Evolutionary conservation across 495 filamentous ascomycete genomes (phyloP).

Genomic region (Aspergillus incahuasiensis): DNA sequence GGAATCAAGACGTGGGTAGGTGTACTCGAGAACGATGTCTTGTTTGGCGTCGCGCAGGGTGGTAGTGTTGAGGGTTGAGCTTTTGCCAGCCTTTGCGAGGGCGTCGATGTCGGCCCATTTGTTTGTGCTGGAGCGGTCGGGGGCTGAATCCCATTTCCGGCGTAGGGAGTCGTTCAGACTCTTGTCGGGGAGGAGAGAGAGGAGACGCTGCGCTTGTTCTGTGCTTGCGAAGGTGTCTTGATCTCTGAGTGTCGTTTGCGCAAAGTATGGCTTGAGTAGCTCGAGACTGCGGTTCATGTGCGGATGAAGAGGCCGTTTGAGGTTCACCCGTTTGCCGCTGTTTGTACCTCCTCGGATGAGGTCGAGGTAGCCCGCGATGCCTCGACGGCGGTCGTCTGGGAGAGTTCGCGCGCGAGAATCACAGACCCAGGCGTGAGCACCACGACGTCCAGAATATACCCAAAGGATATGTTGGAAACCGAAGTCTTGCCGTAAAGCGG

Average conservation of each 20-base stretch:
- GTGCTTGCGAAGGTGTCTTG: constrained; percentile 79
- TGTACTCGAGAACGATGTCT: constrained; percentile 93
- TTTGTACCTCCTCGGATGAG: constrained; percentile 77
- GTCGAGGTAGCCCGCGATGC: constrained; percentile 83
- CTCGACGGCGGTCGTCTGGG: constrained; percentile 76
- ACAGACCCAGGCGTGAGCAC: constrained; percentile 98
- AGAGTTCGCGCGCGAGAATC: constrained; percentile 78
- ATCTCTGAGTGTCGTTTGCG: constrained; percentile 67
- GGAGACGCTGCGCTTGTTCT: constrained; percentile 66
- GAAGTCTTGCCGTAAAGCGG: constrained; percentile 84
- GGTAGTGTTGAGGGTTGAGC: constrained; percentile 57
- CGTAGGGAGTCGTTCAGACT: constrained; percentile 67
- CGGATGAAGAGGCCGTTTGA: constrained; percentile 83
- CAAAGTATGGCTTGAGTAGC: constrained; percentile 74
- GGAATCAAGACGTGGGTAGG: constrained; percentile 94
- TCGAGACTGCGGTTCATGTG: constrained; percentile 84
- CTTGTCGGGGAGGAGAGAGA: constrained; percentile 74
- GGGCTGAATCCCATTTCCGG: constrained; percentile 85
- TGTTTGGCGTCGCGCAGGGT: constrained; percentile 83
- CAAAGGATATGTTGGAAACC: constrained; percentile 95
- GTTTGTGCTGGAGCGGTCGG: constrained; percentile 62
- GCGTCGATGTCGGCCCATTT: constrained; percentile 95
- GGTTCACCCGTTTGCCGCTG: constrained; percentile 81
- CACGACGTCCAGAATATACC: constrained; percentile 96
- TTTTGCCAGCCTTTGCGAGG: constrained; percentile 67